Conservation (phyloP, 768 basidiomycete species). For the Mycena vulgaris region DNA sequence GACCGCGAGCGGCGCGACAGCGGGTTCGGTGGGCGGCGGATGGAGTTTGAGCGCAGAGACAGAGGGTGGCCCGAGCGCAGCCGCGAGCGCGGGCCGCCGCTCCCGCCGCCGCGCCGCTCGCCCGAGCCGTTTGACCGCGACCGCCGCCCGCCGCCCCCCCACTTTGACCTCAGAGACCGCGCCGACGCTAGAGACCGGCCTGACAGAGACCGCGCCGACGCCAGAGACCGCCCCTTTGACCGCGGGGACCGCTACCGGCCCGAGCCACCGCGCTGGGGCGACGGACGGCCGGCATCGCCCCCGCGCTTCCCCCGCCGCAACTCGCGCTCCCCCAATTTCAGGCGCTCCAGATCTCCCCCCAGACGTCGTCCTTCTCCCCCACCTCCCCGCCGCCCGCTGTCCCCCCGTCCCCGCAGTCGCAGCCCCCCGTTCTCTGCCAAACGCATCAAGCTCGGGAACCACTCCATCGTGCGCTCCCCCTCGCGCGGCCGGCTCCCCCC, state of each 20-base stretch:
- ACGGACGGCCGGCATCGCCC: conserved; percentile 20
- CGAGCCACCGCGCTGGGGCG: conserved; percentile 25
- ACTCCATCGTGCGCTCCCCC: conserved; percentile 21
- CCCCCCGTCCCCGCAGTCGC: conserved; percentile 30
- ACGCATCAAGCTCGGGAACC: conserved; percentile 33
- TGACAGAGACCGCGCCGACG: too few species aligned
- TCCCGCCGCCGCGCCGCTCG: conserved; percentile 6
- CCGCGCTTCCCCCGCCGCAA: conserved; percentile 27
- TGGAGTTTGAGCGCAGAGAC: conserved; percentile 23
- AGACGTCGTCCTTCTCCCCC: conserved; percentile 19
- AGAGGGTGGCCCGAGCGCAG: conserved; percentile 27
- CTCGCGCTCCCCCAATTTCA: conserved; percentile 25
- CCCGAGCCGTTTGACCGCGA: conserved; percentile 25
- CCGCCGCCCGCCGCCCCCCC: conserved; percentile 33
- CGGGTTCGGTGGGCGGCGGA: neutral
- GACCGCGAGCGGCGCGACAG: conserved; percentile 14
- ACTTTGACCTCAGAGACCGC: conserved; percentile 27
- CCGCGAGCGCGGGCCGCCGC: conserved; percentile 5
- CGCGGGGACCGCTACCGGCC: conserved; percentile 28
- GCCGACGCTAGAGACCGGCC: too few species aligned
- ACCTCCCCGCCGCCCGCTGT: neutral
- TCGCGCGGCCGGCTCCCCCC: conserved; percentile 8
- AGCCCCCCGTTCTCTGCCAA: conserved; percentile 30
- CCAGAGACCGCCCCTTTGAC: conserved; percentile 12
- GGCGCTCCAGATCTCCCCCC: conserved; percentile 29